These are phyloP conservation scores for Danielozyma ontarioensis DNA, from an alignment of 805 yeast genomes.

Conservation along the genomic window DNA sequence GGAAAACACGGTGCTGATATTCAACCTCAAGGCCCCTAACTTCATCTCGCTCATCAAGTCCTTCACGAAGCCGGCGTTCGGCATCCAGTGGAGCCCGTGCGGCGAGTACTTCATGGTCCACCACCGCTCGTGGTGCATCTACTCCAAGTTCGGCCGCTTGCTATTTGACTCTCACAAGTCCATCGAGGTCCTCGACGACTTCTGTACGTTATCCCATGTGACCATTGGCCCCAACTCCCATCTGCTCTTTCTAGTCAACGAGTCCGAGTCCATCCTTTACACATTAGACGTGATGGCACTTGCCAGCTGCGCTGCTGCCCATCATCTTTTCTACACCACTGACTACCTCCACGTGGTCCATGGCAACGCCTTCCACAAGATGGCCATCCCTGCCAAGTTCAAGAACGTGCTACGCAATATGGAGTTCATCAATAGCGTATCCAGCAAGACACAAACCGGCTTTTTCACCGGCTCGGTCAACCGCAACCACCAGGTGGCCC, in stretches of 20 bases:
- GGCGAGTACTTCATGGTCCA: slow-evolving; percentile 27
- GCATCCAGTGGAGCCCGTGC: slow-evolving; percentile 29
- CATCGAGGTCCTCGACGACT: slow-evolving; percentile 20
- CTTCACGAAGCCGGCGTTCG: neutral
- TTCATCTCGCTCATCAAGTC: no score
- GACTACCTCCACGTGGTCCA: slow-evolving; percentile 21
- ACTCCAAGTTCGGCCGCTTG: slow-evolving; percentile 29
- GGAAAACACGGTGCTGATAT: neutral
- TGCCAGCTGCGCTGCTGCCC: no score
- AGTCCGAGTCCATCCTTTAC: slow-evolving; percentile 4
- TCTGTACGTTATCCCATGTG: no score
- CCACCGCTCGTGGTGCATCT: slow-evolving; percentile 23
- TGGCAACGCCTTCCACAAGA: slow-evolving; percentile 11
- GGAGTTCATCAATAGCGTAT: no score
- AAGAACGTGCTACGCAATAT: slow-evolving; percentile 11
- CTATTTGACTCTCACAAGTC: slow-evolving; percentile 20
- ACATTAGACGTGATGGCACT: no score
- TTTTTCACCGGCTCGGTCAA: slow-evolving; percentile 11
- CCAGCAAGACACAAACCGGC: slow-evolving; percentile 16
- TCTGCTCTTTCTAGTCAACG: slow-evolving; percentile 8
- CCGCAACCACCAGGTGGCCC: slow-evolving; percentile 7
- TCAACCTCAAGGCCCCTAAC: neutral
- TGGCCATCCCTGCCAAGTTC: slow-evolving; percentile 27
- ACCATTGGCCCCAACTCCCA: slow-evolving; percentile 23
- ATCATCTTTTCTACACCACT: slow-evolving; percentile 18